phyloP scores from a whole-genome alignment of 176 grass and related monocot species.

The Phoenix dactylifera region DNA sequence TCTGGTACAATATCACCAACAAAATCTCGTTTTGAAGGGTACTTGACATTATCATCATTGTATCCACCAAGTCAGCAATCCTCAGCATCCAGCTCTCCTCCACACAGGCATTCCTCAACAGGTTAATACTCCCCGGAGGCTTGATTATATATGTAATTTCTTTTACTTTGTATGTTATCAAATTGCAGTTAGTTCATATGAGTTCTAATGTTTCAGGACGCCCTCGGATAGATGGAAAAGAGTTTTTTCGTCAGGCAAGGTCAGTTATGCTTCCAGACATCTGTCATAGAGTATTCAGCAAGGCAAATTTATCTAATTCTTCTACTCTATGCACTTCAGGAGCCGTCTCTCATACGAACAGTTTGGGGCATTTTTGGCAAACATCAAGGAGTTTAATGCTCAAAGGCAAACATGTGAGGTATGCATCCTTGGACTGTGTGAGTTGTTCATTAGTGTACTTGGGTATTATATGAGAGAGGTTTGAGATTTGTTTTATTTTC shows the following conservation, averaged over 20 bases:
- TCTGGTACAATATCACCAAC: constrained; percentile 64
- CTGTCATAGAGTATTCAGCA: not conserved
- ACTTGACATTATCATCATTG: constrained; percentile 37
- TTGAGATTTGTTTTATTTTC: no score
- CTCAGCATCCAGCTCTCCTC: constrained; percentile 70
- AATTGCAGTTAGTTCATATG: not conserved
- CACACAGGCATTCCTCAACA: constrained; percentile 48
- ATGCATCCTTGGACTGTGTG: constrained; percentile 1
- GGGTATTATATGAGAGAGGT: no score
- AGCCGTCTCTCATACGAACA: constrained; percentile 83
- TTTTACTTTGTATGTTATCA: constrained; percentile 6
- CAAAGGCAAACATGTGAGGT: constrained; percentile 80
- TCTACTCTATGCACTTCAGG: constrained; percentile 24
- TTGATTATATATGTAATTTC: not conserved
- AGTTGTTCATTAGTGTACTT: not conserved
- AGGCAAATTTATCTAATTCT: not conserved
- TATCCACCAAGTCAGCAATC: constrained; percentile 58
- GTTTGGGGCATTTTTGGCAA: constrained; percentile 86
- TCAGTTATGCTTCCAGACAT: constrained; percentile 17
- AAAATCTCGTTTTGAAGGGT: constrained; percentile 36
- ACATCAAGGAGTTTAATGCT: constrained; percentile 89
- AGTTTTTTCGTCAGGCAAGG: constrained; percentile 97
- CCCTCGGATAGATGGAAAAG: constrained; percentile 83
- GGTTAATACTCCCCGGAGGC: constrained; percentile 17
- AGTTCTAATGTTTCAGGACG: constrained; percentile 35